Conservation (phyloP, 805 yeast species). For the Blastobotrys peoriensis region DNA sequence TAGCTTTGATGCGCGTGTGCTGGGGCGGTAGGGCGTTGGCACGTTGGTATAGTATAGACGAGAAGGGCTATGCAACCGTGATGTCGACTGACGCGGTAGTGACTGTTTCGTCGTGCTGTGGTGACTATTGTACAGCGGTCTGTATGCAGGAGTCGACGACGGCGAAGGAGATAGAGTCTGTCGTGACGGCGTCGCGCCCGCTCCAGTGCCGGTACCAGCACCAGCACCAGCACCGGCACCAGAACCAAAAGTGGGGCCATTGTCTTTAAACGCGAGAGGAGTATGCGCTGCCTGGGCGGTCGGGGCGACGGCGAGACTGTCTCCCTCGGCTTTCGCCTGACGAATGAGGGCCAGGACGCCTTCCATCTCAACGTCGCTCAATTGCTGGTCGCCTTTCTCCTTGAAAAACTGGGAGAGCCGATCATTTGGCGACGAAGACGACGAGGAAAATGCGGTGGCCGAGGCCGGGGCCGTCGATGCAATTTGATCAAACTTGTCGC, state of each 20-base stretch:
- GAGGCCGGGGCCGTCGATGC: neutral
- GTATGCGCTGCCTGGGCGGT: neutral
- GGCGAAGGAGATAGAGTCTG: neutral
- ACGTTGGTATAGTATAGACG: conserved; percentile 8
- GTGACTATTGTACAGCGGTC: conserved; percentile 5
- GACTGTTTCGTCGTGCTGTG: too few species aligned
- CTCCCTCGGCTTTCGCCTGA: conserved; percentile 11
- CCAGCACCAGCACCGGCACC: too few species aligned
- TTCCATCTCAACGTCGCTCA: conserved; percentile 69
- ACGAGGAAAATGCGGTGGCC: neutral
- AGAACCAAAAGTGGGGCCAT: too few species aligned
- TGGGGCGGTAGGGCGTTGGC: conserved; percentile 15
- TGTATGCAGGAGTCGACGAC: neutral
- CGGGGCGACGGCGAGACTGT: neutral
- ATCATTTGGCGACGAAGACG: conserved; percentile 44
- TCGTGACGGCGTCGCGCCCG: neutral
- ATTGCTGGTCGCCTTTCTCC: conserved; percentile 68
- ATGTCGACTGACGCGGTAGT: too few species aligned
- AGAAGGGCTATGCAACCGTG: too few species aligned
- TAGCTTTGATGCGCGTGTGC: neutral
- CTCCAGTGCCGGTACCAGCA: too few species aligned
- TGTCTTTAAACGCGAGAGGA: neutral
- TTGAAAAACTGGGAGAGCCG: conserved; percentile 63
- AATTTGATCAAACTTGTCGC: conserved; percentile 2
- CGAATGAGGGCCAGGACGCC: conserved; percentile 41